Evolutionary conservation across 129 eudicot genomes (phyloP).

Genomic region (Gnaphalium uliginosum): DNA sequence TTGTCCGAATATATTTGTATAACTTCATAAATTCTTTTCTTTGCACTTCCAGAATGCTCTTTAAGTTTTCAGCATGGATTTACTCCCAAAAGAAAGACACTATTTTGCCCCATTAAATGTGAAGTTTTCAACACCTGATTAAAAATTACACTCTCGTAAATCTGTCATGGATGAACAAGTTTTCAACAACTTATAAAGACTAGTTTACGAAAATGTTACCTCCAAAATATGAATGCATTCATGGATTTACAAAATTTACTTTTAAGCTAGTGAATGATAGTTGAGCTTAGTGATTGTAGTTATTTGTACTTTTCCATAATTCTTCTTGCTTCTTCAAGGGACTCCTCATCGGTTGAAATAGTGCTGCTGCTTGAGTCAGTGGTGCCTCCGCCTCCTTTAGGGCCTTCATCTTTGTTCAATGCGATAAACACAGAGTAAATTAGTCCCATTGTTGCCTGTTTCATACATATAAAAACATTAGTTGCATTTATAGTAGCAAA

Average conservation of each 20-base stretch:
- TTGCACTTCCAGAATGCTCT: neutral
- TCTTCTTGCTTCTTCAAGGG: slow-evolving; percentile 89
- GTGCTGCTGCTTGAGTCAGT: slow-evolving; percentile 1
- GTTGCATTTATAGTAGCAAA: neutral
- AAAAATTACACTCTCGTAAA: neutral
- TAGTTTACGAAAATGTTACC: neutral
- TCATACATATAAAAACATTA: slow-evolving; percentile 11
- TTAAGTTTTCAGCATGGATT: too few relatives aligned
- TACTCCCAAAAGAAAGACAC: too few relatives aligned
- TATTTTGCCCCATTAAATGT: neutral
- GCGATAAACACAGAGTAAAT: slow-evolving; percentile 65
- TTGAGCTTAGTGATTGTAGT: neutral
- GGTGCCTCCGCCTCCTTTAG: slow-evolving; percentile 14
- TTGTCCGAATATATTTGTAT: neutral
- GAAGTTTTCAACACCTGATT: neutral
- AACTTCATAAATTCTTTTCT: too few relatives aligned
- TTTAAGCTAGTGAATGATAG: slow-evolving; percentile 21
- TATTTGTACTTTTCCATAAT: slow-evolving; percentile 95
- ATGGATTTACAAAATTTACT: slow-evolving; percentile 26
- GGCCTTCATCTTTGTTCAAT: slow-evolving; percentile 73
- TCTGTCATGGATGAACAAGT: neutral
- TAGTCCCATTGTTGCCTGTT: slow-evolving; percentile 84
- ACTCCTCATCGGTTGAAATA: slow-evolving; percentile 58
- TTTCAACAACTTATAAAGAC: neutral
- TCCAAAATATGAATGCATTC: neutral